Evolutionary conservation across 1,284 basidiomycete species (phyloP), one percentile per base, ranked within the genome.

Genomic region (Ganoderma leucocontextum): DNA sequence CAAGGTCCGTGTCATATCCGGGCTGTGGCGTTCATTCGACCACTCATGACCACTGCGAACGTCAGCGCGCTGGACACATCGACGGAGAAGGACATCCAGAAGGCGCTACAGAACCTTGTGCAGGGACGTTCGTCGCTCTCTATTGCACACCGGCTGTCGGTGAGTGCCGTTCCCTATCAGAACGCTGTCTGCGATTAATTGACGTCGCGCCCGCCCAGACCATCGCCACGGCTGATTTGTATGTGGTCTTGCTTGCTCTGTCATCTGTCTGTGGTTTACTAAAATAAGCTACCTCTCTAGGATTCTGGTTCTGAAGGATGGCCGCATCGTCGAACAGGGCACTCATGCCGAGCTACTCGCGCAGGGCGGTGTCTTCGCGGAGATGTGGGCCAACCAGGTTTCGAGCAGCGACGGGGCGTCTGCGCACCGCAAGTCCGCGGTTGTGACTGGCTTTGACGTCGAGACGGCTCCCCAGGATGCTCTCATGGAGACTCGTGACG

Each of bases 51-150:
- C 63, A 29, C 25, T 47, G 63, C 70, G 41, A 41, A 63, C 64
- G 44, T 61, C 65, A 92, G 91, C 73, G 93, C 93, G 22, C 80
- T 95, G 70, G 94, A 95, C 79, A 95, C 93, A 4, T 89, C 90
- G 8, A 95, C 94, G 2, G 94, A 95, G 78, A 91, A 92, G 69
- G 89, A 93, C 75, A 93, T 97, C 70, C 95, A 96, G 78, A 91
- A 90, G 73, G 92, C 93, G 12, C 83, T 95, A 61, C 90, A 91
- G 75, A 90, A 91, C 74, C 86, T 92, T 38, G 89, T 88, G 67
- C 82, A 87, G 74, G 91, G 89, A 62, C 86, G 92, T 69, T 91
- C 92, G 22, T 91, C 90, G 41, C 78, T 97, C 71, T 93, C 93
- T 62, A 91, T 95, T 79, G 92, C 95, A 19, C 91, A 93, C 78